Evolutionary conservation across 2,329 filamentous ascomycete genomes (phyloP).

Genomic region (Podosphaera aphanis): DNA sequence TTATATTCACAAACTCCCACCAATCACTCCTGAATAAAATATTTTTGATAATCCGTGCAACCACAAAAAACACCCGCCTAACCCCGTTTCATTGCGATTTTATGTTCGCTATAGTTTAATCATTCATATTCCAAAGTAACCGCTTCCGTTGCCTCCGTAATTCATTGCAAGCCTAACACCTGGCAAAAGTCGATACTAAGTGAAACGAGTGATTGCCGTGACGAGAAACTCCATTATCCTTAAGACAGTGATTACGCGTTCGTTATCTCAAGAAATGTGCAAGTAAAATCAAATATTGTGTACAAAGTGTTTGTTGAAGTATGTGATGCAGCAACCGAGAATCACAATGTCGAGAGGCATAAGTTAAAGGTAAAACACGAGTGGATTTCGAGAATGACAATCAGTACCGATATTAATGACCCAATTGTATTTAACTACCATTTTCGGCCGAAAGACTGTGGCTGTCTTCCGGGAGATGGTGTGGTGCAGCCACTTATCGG

Average conservation of each 20-base stretch:
- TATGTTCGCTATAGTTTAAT: conserved; percentile 17
- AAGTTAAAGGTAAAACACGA: background rate
- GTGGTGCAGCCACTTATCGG: conserved; percentile 37
- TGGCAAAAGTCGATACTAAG: conserved; percentile 15
- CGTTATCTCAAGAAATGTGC: conserved; percentile 14
- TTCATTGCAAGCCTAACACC: conserved; percentile 16
- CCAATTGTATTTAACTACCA: conserved; percentile 10
- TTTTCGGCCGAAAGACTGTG: conserved; percentile 9
- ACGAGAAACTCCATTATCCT: conserved; percentile 13
- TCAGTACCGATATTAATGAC: background rate
- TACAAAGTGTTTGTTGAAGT: conserved; percentile 17
- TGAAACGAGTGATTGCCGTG: conserved; percentile 14
- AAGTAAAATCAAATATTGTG: conserved; percentile 11
- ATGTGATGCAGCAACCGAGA: conserved; percentile 10
- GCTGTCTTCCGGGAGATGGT: background rate
- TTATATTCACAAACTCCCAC: background rate
- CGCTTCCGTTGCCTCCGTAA: conserved; percentile 15
- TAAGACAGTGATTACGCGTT: conserved; percentile 15
- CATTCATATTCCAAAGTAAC: conserved; percentile 15
- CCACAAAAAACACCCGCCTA: conserved; percentile 12
- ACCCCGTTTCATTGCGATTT: conserved; percentile 11
- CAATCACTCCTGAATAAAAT: background rate
- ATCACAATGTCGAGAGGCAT: conserved; percentile 12
- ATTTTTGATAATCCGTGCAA: conserved; percentile 13
- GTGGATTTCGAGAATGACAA: background rate